Evolutionary conservation across 164 flowering plant species (phyloP).

Genomic region (Macadamia integrifolia): DNA sequence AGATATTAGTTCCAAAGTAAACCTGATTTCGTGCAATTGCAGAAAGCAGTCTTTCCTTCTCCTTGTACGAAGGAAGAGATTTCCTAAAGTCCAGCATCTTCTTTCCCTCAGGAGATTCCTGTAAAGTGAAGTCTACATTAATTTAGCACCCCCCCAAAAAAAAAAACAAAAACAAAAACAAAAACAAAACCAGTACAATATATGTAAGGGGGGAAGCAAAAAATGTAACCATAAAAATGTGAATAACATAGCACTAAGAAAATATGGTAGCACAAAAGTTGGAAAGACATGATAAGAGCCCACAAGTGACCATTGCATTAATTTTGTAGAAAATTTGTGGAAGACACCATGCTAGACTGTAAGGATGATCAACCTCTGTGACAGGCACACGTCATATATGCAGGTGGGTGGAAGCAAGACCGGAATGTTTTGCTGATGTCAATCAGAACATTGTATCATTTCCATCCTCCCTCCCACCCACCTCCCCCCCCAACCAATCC

Average conservation of each 20-base stretch:
- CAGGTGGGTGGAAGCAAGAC: too few species aligned
- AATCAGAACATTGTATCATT: too few species aligned
- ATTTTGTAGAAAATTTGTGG: too few species aligned
- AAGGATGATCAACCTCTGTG: not conserved
- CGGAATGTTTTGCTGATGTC: too few species aligned
- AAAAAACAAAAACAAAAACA: too few species aligned
- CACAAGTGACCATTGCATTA: not conserved
- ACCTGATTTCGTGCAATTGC: conserved; percentile 98
- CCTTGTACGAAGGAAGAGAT: conserved; percentile 84
- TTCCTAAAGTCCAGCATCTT: conserved; percentile 71
- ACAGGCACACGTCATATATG: too few species aligned
- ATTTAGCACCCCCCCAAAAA: not conserved
- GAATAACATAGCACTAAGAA: too few species aligned
- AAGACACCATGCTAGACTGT: not conserved
- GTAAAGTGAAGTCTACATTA: conserved; percentile 8
- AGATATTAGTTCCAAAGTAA: conserved; percentile 15
- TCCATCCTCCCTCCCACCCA: too few species aligned
- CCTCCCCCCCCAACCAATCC: too few species aligned
- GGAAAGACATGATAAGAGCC: not conserved
- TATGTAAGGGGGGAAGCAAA: not conserved
- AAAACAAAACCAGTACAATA: not conserved
- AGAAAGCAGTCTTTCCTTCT: conserved; percentile 82
- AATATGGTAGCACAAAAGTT: not conserved
- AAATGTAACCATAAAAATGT: too few species aligned
- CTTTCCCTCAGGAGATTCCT: conserved; percentile 96